phyloP scores from a whole-genome alignment of 2,329 filamentous ascomycete genomes.

The Colletotrichum melonis region DNA sequence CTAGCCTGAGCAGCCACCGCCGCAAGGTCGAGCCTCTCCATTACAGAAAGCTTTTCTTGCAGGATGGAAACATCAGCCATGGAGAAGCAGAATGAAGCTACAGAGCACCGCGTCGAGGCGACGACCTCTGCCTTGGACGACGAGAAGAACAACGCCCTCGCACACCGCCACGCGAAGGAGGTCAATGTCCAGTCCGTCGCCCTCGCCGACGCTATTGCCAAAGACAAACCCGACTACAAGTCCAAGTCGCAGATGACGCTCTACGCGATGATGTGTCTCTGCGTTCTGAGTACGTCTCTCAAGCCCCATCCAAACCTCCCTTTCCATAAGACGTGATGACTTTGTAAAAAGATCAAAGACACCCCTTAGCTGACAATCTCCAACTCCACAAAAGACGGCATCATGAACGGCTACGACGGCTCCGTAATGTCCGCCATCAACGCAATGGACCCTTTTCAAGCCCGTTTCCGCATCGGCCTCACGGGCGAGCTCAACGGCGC shows the following conservation, averaged over 20 bases:
- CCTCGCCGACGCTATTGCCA: slow-evolving; percentile 38
- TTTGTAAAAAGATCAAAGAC: too few relatives aligned
- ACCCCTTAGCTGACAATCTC: not conserved
- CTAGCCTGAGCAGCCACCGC: not conserved
- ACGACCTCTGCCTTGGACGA: slow-evolving; percentile 30
- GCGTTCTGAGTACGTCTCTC: slow-evolving; percentile 23
- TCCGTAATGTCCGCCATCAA: slow-evolving; percentile 38
- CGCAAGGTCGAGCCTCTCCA: not conserved
- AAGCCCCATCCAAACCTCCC: too few relatives aligned
- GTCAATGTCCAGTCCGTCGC: slow-evolving; percentile 36
- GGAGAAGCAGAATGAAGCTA: slow-evolving; percentile 1
- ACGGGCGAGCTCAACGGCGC: slow-evolving; percentile 33
- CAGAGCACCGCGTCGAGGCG: slow-evolving; percentile 24
- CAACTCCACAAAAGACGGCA: not conserved
- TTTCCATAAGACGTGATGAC: too few relatives aligned
- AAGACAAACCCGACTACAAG: slow-evolving; percentile 35
- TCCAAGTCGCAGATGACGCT: slow-evolving; percentile 32
- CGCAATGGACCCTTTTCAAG: slow-evolving; percentile 37
- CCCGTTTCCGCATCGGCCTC: slow-evolving; percentile 34
- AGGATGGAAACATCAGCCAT: not conserved
- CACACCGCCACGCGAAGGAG: slow-evolving; percentile 26
- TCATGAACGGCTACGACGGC: slow-evolving; percentile 35
- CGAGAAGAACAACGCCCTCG: slow-evolving; percentile 1
- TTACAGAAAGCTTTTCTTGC: not conserved
- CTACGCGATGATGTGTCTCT: slow-evolving; percentile 38